These are phyloP conservation scores for Nothopassalora personata DNA, from an alignment of 2,329 filamentous ascomycete genomes.

Conservation along the genomic window DNA sequence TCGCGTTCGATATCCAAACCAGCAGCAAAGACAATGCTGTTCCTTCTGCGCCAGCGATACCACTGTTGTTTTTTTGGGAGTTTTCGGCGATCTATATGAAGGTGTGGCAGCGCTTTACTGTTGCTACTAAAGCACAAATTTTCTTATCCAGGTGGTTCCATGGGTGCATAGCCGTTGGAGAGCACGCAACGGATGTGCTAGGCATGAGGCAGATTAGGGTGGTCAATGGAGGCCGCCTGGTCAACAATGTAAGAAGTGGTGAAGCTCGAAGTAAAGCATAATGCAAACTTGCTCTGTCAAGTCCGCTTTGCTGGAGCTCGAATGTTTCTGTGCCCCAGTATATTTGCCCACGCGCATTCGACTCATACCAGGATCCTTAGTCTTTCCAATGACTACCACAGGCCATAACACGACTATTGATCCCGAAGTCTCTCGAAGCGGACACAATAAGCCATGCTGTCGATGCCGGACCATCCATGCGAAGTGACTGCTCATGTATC, in stretches of 20 bases:
- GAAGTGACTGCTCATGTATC: no score
- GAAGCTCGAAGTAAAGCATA: background rate
- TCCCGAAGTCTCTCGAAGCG: no score
- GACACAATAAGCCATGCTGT: no score
- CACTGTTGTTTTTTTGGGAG: slow-evolving; percentile 10
- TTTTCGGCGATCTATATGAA: slow-evolving; percentile 1
- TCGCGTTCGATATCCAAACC: background rate
- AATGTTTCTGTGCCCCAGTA: background rate
- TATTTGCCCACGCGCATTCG: no score
- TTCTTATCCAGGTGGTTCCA: background rate
- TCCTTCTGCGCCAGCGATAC: slow-evolving; percentile 12
- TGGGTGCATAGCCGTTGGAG: background rate
- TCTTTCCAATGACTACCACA: no score
- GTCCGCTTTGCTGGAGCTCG: background rate
- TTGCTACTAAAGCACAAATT: slow-evolving; percentile 1
- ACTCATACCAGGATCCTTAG: no score
- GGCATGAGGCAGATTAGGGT: background rate
- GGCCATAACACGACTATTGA: no score
- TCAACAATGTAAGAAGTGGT: background rate
- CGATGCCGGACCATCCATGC: no score
- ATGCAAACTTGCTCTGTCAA: background rate
- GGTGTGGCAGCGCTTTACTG: background rate
- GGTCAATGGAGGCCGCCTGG: background rate
- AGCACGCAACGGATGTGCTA: slow-evolving; percentile 2
- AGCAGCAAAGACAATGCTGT: slow-evolving; percentile 3